These are phyloP conservation scores for Trichoderma polysporum DNA, from an alignment of 2,329 filamentous ascomycete species.

Conservation along the genomic window DNA sequence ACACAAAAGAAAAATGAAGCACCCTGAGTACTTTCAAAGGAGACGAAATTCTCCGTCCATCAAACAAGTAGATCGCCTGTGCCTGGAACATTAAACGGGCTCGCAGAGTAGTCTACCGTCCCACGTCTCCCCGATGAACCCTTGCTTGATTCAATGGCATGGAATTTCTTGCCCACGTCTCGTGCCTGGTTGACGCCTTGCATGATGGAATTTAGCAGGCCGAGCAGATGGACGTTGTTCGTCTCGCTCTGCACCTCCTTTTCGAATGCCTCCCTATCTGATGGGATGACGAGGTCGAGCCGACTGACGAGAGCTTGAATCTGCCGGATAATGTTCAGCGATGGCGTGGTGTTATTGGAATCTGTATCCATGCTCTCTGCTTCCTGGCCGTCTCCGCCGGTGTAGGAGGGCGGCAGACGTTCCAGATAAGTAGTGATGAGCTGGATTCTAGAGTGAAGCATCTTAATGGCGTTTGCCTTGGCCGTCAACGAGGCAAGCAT, in stretches of 20 bases:
- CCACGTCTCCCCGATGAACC: slow-evolving; percentile 24
- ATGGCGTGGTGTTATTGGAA: slow-evolving; percentile 45
- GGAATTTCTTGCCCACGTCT: slow-evolving; percentile 73
- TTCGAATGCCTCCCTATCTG: slow-evolving; percentile 63
- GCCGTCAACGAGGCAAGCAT: slow-evolving; percentile 69
- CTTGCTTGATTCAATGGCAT: slow-evolving; percentile 51
- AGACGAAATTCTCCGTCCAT: background rate
- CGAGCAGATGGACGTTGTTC: slow-evolving; percentile 80
- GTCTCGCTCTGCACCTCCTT: slow-evolving; percentile 72
- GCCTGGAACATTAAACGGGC: slow-evolving; percentile 29
- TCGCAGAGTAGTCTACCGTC: slow-evolving; percentile 25
- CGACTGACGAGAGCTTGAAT: slow-evolving; percentile 84
- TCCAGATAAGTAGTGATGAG: slow-evolving; percentile 76
- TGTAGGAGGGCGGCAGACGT: slow-evolving; percentile 65
- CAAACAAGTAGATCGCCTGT: slow-evolving; percentile 37
- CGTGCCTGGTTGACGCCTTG: slow-evolving; percentile 69
- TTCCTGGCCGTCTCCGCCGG: slow-evolving; percentile 47
- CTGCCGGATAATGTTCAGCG: slow-evolving; percentile 77
- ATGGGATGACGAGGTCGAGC: slow-evolving; percentile 76
- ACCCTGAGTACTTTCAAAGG: background rate
- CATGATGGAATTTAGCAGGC: slow-evolving; percentile 72
- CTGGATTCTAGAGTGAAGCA: slow-evolving; percentile 76
- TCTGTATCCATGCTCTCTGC: slow-evolving; percentile 37
- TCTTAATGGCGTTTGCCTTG: slow-evolving; percentile 90
- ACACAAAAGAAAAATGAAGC: background rate